Base-by-base conservation (phyloP, 2,329 filamentous ascomycete genomes). In the Botrytis cinerea region DNA sequence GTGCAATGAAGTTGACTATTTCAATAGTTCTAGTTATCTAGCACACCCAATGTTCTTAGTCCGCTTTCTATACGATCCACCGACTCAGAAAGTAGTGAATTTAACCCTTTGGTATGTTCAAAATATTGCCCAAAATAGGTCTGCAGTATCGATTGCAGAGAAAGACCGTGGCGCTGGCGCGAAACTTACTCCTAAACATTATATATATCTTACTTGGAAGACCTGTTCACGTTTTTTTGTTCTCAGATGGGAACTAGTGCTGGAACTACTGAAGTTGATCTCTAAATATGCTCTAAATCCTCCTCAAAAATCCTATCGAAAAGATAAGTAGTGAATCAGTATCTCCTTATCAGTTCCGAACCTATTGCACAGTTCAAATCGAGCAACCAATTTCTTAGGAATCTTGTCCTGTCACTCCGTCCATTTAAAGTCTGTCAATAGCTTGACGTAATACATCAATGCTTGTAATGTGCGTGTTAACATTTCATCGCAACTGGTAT, bases 401-500 rank as follows among this genome's bases (percentile, higher is more conserved):
- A 5, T 25, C 4, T 25, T 40, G 22, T 16, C 60, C 25, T 7
- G 8, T n/a, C 35, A 14, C 14, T 25, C 12, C 6, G 5, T 40
- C 4, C 25, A 0, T 7, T 9, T 14, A 16, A 12, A 40, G 8
- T 43, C 1, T 14, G 25, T 22, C 7, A 62, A n/a, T 12, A 40
- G 22, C 12, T 18, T 25, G 12, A 62, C 22, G 35, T 14, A 8
- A 25, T 40, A 1, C 1, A 40, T 9, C 12, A 16, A 40, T 38
- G 20, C 22, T n/a, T 1, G 12, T n/a, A 8, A 14, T 16, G 0
- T 40, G 59, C 22, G 0, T 40, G 59, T 22, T 3, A 35, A n/a
- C 7, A 14, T 6, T 25, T 14, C 48, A 54, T n/a, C 4, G 4
- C 1, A 1, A n/a, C 25, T 16, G 10, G 6, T n/a, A 0, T 6